Evolutionary conservation across 768 basidiomycete genomes (phyloP).

Genomic region (Rhodosporidiobolus odoratus): DNA sequence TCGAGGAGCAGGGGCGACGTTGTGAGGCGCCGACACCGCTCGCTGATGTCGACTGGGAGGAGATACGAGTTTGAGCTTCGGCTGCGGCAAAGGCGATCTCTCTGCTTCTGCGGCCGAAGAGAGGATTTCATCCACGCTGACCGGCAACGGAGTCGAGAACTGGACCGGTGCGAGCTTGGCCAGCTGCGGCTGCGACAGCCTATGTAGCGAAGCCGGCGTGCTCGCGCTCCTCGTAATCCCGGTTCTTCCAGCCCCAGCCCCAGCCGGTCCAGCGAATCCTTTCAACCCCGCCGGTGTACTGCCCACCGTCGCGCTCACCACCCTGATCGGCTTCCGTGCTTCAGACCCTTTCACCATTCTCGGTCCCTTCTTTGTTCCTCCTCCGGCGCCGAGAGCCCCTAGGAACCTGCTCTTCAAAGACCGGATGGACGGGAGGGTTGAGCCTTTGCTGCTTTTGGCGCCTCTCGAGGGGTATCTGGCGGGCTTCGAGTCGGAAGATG

Average conservation of each 20-base stretch:
- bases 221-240: neutral
- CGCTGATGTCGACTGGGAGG: too few relatives aligned
- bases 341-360: slow-evolving; percentile 4
- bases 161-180: neutral
- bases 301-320: neutral
- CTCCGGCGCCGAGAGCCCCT: neutral
- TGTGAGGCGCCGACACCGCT: too few relatives aligned
- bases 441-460: neutral
- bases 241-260: neutral
- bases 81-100: too few relatives aligned
- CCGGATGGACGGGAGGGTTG: slow-evolving; percentile 9
- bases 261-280: slow-evolving; percentile 2
- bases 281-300: slow-evolving; percentile 1
- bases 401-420: slow-evolving; percentile 9
- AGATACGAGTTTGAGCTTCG: too few relatives aligned
- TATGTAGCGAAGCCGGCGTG: neutral
- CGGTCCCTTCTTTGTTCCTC: neutral
- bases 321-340: neutral
- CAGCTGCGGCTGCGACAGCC: neutral
- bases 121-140: too few relatives aligned
- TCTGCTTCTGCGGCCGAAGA: too few relatives aligned
- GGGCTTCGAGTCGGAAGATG: neutral
- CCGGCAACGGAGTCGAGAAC: too few relatives aligned
- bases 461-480: neutral
- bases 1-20: too few relatives aligned